Base-by-base conservation (phyloP, 371 early-diverging fungal species). In the Mucor piriformis region DNA sequence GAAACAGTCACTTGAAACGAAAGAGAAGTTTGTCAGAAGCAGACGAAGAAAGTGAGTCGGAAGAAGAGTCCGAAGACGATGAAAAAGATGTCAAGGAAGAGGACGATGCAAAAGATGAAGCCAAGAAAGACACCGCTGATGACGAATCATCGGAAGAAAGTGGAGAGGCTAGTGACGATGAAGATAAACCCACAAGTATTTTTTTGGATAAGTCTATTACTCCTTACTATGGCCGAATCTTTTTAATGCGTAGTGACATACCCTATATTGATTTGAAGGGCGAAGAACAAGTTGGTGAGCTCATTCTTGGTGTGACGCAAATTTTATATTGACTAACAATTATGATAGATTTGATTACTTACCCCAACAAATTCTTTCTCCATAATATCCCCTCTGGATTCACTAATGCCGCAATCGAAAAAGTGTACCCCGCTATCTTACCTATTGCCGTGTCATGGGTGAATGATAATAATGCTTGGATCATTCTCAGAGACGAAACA, bases 211-310 rank as follows among this genome's bases (percentile, higher is more conserved):
- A 60, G 16, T 59, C 65, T 0, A 21, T 76, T 10, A 27, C 18
- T 7, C 61, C 71, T 23, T 72, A 72, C 46, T 83, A 81, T 62
- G 83, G 83, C 57, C 50, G 68, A 15, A 43, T 85, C 7, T 78
- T 63, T 27, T 54, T 79, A 27, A 83, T 83, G 83, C 70, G 81
- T 12, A 69, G 69, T 46, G 77, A 78, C 25, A 64, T 76, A 16
- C 77, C 77, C 2, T 75, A 70, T 48, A 57, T 85, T 49, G 70
- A 85, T 57, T 59, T 85, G n/a, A 54, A 70, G 6, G 76, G 77
- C 13, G 66, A 69, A 20, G 81, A 81, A 47, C 43, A 35, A 25
- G n/a, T 58, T 21, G 63, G 69, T 70, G 65, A 66, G 46, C 23
- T 20, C 16, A 35, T n/a, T 37, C 52, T 35, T 21, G n/a, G 38